Percentiles rank a stretch among this genome's conserved stretches.
Evolutionary conservation across 1,284 basidiomycete genomes (phyloP).

Genomic region (Ustilago cynodontis): DNA sequence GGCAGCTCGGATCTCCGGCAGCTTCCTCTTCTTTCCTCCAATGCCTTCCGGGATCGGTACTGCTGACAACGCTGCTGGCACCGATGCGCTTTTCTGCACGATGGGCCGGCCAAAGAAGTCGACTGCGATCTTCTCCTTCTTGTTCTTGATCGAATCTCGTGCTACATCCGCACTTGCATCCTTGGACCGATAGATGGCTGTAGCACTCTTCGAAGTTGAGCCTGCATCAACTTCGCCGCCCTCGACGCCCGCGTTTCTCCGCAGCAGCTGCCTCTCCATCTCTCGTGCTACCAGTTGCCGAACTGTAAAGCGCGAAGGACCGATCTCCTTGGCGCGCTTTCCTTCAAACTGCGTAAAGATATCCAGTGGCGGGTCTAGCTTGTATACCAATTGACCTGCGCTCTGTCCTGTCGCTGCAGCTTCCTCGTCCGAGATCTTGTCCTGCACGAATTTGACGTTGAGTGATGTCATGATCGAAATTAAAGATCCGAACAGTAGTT

Average conservation of each 20-base stretch:
- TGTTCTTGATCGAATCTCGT: constrained; percentile 25
- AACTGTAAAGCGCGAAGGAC: constrained; percentile 87
- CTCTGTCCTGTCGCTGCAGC: constrained; percentile 34
- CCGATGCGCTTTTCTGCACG: constrained; percentile 44
- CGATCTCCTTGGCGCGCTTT: constrained; percentile 86
- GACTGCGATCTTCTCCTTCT: constrained; percentile 64
- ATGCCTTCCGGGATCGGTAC: constrained; percentile 40
- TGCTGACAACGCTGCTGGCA: constrained; percentile 12
- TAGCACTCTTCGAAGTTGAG: constrained; percentile 37
- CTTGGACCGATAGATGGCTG: constrained; percentile 41
- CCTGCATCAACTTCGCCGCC: constrained; percentile 74
- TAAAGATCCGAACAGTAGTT: constrained; percentile 78
- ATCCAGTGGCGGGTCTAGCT: constrained; percentile 95
- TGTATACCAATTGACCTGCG: constrained; percentile 83
- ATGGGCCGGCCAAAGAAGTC: constrained; percentile 94
- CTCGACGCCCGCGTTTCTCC: constrained; percentile 76
- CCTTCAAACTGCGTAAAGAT: constrained; percentile 96
- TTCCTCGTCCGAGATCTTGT: constrained; percentile 81
- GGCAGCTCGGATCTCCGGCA: constrained; percentile 6
- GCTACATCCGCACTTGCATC: constrained; percentile 16
- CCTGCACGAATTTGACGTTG: constrained; percentile 88
- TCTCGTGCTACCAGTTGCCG: constrained; percentile 90
- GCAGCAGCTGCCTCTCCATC: constrained; percentile 72
- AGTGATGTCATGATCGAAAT: constrained; percentile 90
- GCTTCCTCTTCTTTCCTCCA: constrained; percentile 37